Conservation (phyloP, 2,329 filamentous ascomycete species). For the Aspergillus oerlinghausenensis region DNA sequence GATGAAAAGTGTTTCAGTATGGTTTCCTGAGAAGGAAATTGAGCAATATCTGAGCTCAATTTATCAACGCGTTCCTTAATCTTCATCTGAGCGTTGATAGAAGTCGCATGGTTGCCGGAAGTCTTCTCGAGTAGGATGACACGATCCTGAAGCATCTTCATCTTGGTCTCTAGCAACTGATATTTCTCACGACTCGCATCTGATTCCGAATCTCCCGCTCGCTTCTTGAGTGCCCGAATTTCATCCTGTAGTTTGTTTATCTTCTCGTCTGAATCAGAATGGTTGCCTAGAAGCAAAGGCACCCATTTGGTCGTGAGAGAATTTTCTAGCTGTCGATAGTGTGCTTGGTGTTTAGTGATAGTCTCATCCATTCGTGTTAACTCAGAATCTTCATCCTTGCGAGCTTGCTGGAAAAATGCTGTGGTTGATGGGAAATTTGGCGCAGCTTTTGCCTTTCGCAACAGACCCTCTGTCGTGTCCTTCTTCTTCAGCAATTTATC, state of each 20-base stretch:
- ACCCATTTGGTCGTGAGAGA: conserved; percentile 10
- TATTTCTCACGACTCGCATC: neutral
- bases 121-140: neutral
- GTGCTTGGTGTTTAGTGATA: conserved; percentile 13
- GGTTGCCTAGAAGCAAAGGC: neutral
- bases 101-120: neutral
- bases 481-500: conserved; percentile 24
- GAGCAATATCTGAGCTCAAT: neutral
- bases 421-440: conserved; percentile 21
- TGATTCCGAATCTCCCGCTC: neutral
- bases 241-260: conserved; percentile 16
- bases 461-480: conserved; percentile 32
- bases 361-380: conserved; percentile 18
- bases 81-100: conserved; percentile 1
- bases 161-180: neutral
- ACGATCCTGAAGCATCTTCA: conserved; percentile 5
- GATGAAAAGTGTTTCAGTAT: neutral
- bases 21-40: neutral
- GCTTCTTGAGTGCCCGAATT: conserved; percentile 1
- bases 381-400: conserved; percentile 16
- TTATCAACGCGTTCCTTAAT: neutral
- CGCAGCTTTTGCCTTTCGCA: conserved; percentile 23
- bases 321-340: conserved; percentile 12
- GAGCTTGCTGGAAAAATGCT: conserved; percentile 16
- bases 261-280: conserved; percentile 6